A percentile compares a stretch with the other conserved stretches of the same genome.
Evolutionary conservation across 129 eudicot genomes (phyloP).

Genomic region (carrot (Daucus carota)): DH1_v3.0 NC_030387.2:33294001-33294500

Average conservation of each 20-base stretch:
- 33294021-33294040: not conserved
- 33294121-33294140: not conserved
- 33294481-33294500: too few relatives aligned
- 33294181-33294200: constrained; percentile 11
- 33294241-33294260: not conserved
- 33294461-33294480: too few relatives aligned
- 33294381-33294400: not conserved
- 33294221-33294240: not conserved
- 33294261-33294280: not conserved
- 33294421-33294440: not conserved
- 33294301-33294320: not conserved
- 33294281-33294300: not conserved
- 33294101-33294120: not conserved
- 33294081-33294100: constrained; percentile 22
- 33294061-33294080: constrained; percentile 34
- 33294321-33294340: not conserved
- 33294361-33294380: not conserved
- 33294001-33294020: not conserved
- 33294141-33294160: constrained; percentile 38
- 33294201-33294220: constrained; percentile 8
- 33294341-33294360: not conserved
- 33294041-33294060: constrained; percentile 23
- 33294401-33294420: not conserved
- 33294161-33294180: constrained; percentile 23
- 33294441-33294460: not conserved